Evolutionary conservation across 2,329 filamentous ascomycete genomes (phyloP).

Genomic region (Herpomyces periplanetae): DNA sequence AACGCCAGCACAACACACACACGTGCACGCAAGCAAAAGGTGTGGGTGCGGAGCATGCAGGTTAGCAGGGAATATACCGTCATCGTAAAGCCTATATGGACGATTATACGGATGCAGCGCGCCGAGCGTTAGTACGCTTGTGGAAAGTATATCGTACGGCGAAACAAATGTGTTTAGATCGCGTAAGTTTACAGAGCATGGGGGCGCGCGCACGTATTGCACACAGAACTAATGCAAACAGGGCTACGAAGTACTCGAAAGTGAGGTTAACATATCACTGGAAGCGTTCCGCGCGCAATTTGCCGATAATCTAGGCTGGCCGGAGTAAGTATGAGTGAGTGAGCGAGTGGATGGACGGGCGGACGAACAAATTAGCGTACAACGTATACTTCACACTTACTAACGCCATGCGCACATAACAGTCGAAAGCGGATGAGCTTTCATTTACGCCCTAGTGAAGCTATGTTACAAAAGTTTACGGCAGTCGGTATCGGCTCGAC

Average conservation of each 20-base stretch:
- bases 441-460: conserved; percentile 40
- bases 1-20: too few relatives aligned
- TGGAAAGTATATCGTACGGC: conserved; percentile 83
- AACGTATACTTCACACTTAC: too few relatives aligned
- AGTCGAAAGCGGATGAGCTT: conserved; percentile 58
- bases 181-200: conserved; percentile 16
- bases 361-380: too few relatives aligned
- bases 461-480: conserved; percentile 54
- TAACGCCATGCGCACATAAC: conserved; percentile 4
- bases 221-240: conserved; percentile 9
- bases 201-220: conserved; percentile 1
- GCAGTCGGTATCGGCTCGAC: too few relatives aligned
- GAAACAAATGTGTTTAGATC: conserved; percentile 70
- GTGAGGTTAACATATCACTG: conserved; percentile 52
- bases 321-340: conserved; percentile 33
- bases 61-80: too few relatives aligned
- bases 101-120: conserved; percentile 5
- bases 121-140: conserved; percentile 18
- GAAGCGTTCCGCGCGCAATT: conserved; percentile 39
- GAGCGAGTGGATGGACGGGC: too few relatives aligned
- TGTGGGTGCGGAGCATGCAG: too few relatives aligned
- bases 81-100: too few relatives aligned
- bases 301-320: conserved; percentile 25
- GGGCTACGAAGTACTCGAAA: conserved; percentile 72
- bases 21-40: too few relatives aligned